Base-by-base conservation (phyloP, 495 filamentous ascomycete species). In the Geopyxis carbonaria region DNA sequence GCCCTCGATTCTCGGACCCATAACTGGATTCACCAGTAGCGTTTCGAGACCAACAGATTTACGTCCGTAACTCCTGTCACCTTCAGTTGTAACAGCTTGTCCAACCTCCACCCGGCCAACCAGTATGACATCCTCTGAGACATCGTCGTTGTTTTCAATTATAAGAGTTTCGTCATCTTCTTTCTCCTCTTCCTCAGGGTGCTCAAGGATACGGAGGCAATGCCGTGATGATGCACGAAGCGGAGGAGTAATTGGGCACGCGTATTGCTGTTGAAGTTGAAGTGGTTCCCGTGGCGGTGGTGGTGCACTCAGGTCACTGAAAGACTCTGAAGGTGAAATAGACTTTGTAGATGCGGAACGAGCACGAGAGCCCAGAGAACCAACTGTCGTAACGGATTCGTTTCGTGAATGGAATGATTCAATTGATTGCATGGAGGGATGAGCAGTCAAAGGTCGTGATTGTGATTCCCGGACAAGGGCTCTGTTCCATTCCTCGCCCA, bases 261-360 rank as follows among this genome's bases (percentile, higher is more conserved):
- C 9, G 23, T 10, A 13, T 13, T 9, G 24, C 5, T 4, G 21
- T 5, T 14, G 36, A 39, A 6, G 36, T 18, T 9, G 21, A 14
- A 8, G n/a, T 8, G 16, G 9, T 20, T 21, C 45, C 49, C 10
- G 19, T 29, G n/a, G n/a, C n/a, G n/a, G n/a, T n/a, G n/a, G n/a
- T n/a, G n/a, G n/a, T n/a, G n/a, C n/a, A n/a, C n/a, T n/a, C n/a
- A n/a, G n/a, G n/a, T n/a, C n/a, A n/a, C n/a, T n/a, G 31, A 54
- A 31, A 7, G 51, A 42, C 16, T 43, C 42, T 31, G 29, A 28
- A 4, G 37, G 49, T 6, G 45, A 45, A 23, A 53, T 22, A 16
- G 49, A 43, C 42, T 45, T 28, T 18, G 40, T 42, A 7, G 51
- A 53, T 25, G 48, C 49, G 27, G 49, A 42, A 10, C 51, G 45